Base-by-base conservation (phyloP, 495 filamentous ascomycete species). In the Terfezia boudieri region DNA sequence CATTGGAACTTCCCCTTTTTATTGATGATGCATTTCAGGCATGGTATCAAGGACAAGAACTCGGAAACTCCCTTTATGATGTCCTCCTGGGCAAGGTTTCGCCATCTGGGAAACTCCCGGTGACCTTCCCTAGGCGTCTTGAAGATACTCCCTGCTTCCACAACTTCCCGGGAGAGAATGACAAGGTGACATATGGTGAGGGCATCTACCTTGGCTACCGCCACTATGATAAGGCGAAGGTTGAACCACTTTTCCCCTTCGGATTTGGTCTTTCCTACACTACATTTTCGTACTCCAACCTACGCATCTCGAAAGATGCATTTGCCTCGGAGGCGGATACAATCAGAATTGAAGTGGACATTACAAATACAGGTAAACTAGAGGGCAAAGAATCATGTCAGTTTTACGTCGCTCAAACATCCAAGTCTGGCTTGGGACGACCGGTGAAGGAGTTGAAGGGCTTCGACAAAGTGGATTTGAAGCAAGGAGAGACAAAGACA, bases 221-320 rank as follows among this genome's bases (percentile, higher is more conserved):
- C 5, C 83, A 77, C 65, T 87, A 82, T 66, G 83, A 88, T 63
- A 79, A 74, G 59, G 68, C 71, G 22, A 67, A 79, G 20, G 69
- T 76, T n/a, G 67, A 70, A 8, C 74, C 79, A 0, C 69, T 81
- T 16, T 86, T 84, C 63, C 70, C 77, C 48, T 88, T 88, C 66
- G 82, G 83, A 36, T 76, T 82, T 63, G 83, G 83, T 36, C 70
- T 87, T 7, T 82, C 78, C 14, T 87, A 84, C 66, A 81, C 83
- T 0, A 76, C 69, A 9, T 87, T 87, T 65, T 50, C 61, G 14
- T 77, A 82, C 57, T 72, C 71, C 0, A 67, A 76, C 51, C 65
- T 81, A 38, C 56, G 58, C 9, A 60, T 76, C 37, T 65, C 64
- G 1, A 57, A 62, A 4, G 55, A 62, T 43, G 53, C 79, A 0